Conservation (phyloP, 345 rosid genomes). For the Acer yangbiense region DNA sequence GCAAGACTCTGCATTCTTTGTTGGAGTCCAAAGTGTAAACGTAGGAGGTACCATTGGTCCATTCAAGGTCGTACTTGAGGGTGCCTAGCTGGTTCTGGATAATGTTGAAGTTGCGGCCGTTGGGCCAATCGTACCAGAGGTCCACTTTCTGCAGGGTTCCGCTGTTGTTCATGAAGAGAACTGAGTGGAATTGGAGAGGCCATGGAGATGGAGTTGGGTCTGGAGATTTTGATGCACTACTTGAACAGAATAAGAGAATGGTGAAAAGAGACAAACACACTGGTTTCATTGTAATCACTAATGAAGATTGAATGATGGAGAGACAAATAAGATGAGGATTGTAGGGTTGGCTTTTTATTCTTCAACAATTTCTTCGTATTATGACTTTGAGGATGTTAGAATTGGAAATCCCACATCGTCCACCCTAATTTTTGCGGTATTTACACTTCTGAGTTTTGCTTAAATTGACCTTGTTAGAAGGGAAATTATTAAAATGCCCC, state of each 20-base stretch:
- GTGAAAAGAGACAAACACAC: constrained; percentile 1
- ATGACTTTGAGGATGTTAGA: background rate
- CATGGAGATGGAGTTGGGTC: constrained; percentile 59
- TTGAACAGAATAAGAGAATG: constrained; percentile 14
- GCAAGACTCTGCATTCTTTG: constrained; percentile 40
- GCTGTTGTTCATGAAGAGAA: constrained; percentile 59
- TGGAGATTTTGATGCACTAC: constrained; percentile 17
- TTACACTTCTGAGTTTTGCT: background rate
- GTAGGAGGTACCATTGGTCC: constrained; percentile 68
- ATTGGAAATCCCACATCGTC: background rate
- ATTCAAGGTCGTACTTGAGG: constrained; percentile 56
- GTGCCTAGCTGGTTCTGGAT: constrained; percentile 62
- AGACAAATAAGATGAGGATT: background rate
- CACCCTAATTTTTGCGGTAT: background rate
- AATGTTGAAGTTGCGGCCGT: constrained; percentile 46
- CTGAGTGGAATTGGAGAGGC: constrained; percentile 68
- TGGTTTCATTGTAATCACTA: background rate
- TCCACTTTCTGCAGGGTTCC: constrained; percentile 54
- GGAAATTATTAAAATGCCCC: no score
- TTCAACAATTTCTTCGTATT: background rate
- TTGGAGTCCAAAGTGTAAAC: constrained; percentile 46
- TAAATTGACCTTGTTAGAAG: no score
- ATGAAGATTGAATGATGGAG: background rate
- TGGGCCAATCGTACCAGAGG: constrained; percentile 76
- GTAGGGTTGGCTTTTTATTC: background rate